Evolutionary conservation across 169 alveolate genomes (phyloP), one percentile per base, ranked within the genome.

Genomic region (Plasmodium cynomolgi): DNA sequence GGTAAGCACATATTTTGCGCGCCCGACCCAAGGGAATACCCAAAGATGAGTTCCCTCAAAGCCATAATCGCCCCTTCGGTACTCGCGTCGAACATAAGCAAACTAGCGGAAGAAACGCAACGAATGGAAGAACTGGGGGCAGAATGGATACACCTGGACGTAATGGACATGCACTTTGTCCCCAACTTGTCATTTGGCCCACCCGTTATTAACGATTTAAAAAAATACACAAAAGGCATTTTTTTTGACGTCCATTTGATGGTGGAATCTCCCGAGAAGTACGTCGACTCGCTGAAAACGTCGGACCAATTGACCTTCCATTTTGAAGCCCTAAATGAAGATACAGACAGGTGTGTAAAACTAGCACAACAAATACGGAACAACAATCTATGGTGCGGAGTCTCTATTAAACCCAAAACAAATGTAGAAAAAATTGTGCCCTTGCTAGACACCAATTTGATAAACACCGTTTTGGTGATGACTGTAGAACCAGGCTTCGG

Each of bases 401-500:
- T 79, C 34, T 77, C 91, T 68, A 31, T 84, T 39, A 88, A 75
- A 34, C 92, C 92, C 13, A 84, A 83, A 75, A 83, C 94, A 50
- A 50, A 83, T 77, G 81, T 93, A 47, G 93, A 83, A 68, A 80
- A 81, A 81, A 44, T 80, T 44, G 91, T 84, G 3, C 93, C 93
- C 11, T 33, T 96, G 72, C 81, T 88, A 44, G 96, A 91, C 54
- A 73, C 93, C 73, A 93, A 92, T 26, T 72, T 95, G 56, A 81
- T 97, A 47, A 97, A 97, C 91, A 84, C 97, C 95, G 93, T 97
- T 23, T 95, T 97, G 91, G 95, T 97, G 85, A 98, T 98, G 99
- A 97, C 99, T 23, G 99, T 98, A 15, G 98, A 98, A 93, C 99
- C 99, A 7, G 99, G 99, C 56, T 98, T 98, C 92, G 98, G 99